phyloP scores from a whole-genome alignment of 345 rosid species.

The Citrus mangshanensis region DNA sequence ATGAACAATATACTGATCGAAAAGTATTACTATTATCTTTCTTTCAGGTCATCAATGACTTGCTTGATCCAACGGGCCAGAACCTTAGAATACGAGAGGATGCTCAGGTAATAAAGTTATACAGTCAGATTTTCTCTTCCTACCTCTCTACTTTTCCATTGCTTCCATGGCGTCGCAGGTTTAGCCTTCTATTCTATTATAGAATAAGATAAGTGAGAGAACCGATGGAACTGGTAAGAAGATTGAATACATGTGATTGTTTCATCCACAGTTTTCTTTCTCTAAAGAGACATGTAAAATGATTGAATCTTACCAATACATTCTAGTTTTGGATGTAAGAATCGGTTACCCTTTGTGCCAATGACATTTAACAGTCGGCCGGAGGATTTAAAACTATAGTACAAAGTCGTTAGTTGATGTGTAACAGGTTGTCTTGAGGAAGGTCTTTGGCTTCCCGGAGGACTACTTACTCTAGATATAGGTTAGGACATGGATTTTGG shows the following conservation, averaged over 20 bases:
- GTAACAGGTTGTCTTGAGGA: too few species aligned
- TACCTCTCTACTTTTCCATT: not conserved
- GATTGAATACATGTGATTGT: not conserved
- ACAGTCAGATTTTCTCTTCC: not conserved
- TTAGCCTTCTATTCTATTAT: too few species aligned
- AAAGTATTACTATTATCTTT: not conserved
- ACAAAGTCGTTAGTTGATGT: not conserved
- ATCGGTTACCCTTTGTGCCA: not conserved
- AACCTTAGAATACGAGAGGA: slow-evolving; percentile 92
- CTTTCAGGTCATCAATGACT: slow-evolving; percentile 84
- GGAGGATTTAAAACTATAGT: not conserved
- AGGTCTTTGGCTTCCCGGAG: too few species aligned
- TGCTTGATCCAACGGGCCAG: slow-evolving; percentile 84
- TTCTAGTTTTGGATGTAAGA: not conserved
- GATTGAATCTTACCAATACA: not conserved
- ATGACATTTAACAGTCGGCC: not conserved
- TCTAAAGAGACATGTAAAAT: not conserved
- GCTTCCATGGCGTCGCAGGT: not conserved
- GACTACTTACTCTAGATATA: not conserved
- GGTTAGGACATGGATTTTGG: not conserved
- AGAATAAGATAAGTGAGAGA: too few species aligned
- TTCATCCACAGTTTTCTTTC: not conserved
- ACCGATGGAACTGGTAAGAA: too few species aligned
- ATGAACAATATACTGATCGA: not conserved
- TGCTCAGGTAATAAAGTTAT: slow-evolving; percentile 52